phyloP scores from a whole-genome alignment of 2,329 filamentous ascomycete species.

The Ramularia endophylla region DNA sequence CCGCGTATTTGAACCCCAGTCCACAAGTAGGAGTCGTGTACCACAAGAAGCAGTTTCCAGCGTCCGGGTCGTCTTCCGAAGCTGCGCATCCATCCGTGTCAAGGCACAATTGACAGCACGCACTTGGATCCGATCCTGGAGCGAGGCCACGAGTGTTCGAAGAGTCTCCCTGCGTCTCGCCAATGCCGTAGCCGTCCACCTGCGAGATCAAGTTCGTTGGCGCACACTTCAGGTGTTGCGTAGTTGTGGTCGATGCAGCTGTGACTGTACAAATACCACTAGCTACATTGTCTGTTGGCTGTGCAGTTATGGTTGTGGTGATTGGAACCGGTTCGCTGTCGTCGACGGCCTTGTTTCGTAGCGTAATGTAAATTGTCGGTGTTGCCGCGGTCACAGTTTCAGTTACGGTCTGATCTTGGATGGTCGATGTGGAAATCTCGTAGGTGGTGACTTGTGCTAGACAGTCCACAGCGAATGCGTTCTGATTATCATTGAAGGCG shows the following conservation, averaged over 20 bases:
- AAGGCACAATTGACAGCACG: conserved; percentile 24
- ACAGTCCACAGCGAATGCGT: conserved; percentile 21
- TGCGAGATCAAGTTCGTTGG: conserved; percentile 24
- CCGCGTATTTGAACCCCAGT: conserved; percentile 20
- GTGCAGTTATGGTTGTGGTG: conserved; percentile 15
- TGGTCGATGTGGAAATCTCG: conserved; percentile 14
- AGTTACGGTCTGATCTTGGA: conserved; percentile 13
- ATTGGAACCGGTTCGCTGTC: conserved; percentile 14
- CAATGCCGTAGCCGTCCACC: conserved; percentile 21
- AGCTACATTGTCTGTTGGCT: conserved; percentile 4
- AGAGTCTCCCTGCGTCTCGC: conserved; percentile 15
- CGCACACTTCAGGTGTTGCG: conserved; percentile 24
- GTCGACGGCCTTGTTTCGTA: conserved; percentile 6
- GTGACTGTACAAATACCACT: conserved; percentile 20
- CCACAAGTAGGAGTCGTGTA: conserved; percentile 21
- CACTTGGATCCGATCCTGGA: conserved; percentile 20
- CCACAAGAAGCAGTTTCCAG: conserved; percentile 25
- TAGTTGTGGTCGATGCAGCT: conserved; percentile 19
- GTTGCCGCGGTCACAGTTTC: conserved; percentile 19
- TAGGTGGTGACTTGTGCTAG: conserved; percentile 20
- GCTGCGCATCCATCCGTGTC: conserved; percentile 22
- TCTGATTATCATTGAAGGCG: conserved; percentile 8
- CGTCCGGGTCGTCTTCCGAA: conserved; percentile 21
- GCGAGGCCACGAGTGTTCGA: conserved; percentile 21
- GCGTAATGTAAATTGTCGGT: conserved; percentile 14